Evolutionary conservation across 768 basidiomycete species (phyloP).

Genomic region (Boletus rufocinnamomeus): DNA sequence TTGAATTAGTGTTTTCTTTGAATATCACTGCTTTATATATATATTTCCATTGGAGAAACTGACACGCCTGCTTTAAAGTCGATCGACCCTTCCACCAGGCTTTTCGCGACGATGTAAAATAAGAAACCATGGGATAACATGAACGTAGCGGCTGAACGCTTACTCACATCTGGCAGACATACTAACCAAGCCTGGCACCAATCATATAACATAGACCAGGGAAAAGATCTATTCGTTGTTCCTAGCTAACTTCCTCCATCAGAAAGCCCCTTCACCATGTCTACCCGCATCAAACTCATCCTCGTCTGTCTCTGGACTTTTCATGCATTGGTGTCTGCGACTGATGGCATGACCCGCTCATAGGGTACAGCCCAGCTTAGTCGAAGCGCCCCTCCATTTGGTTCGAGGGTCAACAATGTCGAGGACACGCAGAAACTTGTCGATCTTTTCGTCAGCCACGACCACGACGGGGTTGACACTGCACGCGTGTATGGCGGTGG

Average conservation of each 20-base stretch:
- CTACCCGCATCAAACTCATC: slow-evolving; percentile 7
- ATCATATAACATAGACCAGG: neutral
- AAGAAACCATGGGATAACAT: neutral
- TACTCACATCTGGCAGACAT: neutral
- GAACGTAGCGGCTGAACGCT: no score
- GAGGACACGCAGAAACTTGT: slow-evolving; percentile 24
- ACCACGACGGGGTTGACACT: slow-evolving; percentile 17
- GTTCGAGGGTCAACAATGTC: slow-evolving; percentile 15
- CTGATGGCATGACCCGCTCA: neutral
- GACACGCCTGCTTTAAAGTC: neutral
- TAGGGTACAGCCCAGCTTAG: slow-evolving; percentile 24
- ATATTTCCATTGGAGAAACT: neutral
- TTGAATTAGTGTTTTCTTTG: slow-evolving; percentile 20
- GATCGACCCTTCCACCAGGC: neutral
- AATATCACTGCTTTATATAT: neutral
- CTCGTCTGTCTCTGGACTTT: slow-evolving; percentile 3
- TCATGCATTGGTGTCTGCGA: neutral
- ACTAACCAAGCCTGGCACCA: neutral
- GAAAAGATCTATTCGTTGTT: neutral
- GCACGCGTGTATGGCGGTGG: slow-evolving; percentile 14
- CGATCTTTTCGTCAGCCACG: slow-evolving; percentile 18
- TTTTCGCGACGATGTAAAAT: neutral
- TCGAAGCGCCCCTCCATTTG: slow-evolving; percentile 2
- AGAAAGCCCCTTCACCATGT: neutral
- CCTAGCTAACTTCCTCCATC: neutral